These are phyloP conservation scores for Cucurbita maxima DNA, from an alignment of 306 rosid species.

Conservation along the genomic window DNA sequence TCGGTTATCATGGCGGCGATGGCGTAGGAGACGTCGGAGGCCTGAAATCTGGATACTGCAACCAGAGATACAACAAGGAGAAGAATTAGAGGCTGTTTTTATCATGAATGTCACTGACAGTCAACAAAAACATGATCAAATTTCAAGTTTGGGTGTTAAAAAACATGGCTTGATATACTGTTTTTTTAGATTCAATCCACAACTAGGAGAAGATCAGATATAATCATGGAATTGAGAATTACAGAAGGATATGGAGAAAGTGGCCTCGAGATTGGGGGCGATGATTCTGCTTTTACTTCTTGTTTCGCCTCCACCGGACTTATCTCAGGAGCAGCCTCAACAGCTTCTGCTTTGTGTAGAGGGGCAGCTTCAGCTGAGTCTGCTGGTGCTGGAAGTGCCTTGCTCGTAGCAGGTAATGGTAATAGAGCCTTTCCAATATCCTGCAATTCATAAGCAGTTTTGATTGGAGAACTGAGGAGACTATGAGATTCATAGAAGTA, in stretches of 20 bases:
- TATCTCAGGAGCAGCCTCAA: conserved; percentile 33
- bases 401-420: conserved; percentile 34
- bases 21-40: conserved; percentile 95
- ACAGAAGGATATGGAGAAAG: conserved; percentile 83
- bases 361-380: conserved; percentile 30
- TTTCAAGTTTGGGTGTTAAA: neutral
- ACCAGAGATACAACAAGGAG: neutral
- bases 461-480: conserved; percentile 3
- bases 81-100: neutral
- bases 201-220: neutral
- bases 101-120: neutral
- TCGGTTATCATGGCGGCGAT: conserved; percentile 45
- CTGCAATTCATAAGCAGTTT: conserved; percentile 27
- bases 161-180: neutral
- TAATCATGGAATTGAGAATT: conserved; percentile 12
- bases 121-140: neutral
- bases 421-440: conserved; percentile 76
- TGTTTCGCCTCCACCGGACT: conserved; percentile 45
- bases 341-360: conserved; percentile 10
- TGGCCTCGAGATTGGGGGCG: conserved; percentile 32
- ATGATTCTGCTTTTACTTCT: conserved; percentile 47
- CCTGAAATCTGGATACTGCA: conserved; percentile 8
- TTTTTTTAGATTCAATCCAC: neutral
- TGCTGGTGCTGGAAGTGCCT: conserved; percentile 56
- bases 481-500: neutral